Evolutionary conservation across 805 yeast genomes (phyloP).

Genomic region (Yamadazyma laniorum): DNA sequence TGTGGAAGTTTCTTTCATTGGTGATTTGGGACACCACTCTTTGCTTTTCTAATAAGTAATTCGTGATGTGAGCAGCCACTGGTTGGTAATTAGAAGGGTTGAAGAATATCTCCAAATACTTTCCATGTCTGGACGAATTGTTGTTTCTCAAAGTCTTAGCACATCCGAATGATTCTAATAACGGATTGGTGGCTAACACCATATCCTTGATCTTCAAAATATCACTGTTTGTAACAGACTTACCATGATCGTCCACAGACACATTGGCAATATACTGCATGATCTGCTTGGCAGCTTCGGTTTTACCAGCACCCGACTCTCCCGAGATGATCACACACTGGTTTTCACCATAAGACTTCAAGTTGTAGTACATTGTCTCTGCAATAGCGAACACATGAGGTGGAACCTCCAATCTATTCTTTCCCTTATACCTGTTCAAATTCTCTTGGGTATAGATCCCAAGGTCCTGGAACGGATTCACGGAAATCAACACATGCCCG

Average conservation of each 20-base stretch:
- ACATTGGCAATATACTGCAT: slow-evolving; percentile 96
- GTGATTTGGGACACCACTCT: slow-evolving; percentile 94
- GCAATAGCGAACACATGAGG: slow-evolving; percentile 99
- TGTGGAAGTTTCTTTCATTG: slow-evolving; percentile 94
- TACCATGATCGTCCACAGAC: slow-evolving; percentile 56
- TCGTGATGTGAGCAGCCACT: slow-evolving; percentile 92
- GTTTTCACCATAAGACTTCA: slow-evolving; percentile 89
- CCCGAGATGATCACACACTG: slow-evolving; percentile 98
- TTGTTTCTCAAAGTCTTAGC: slow-evolving; percentile 88
- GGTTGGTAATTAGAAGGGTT: slow-evolving; percentile 75
- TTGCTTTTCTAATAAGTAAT: slow-evolving; percentile 89
- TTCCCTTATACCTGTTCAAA: slow-evolving; percentile 77
- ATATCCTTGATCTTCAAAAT: slow-evolving; percentile 90
- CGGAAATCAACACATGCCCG: slow-evolving; percentile 92
- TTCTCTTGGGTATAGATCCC: slow-evolving; percentile 89
- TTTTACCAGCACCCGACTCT: slow-evolving; percentile 97
- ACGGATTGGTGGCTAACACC: slow-evolving; percentile 95
- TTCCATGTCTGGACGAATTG: slow-evolving; percentile 90
- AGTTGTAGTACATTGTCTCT: slow-evolving; percentile 91
- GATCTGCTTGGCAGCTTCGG: slow-evolving; percentile 96
- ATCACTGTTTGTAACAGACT: slow-evolving; percentile 21
- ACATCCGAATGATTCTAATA: slow-evolving; percentile 89
- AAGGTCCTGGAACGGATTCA: slow-evolving; percentile 92
- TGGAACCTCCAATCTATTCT: slow-evolving; percentile 92
- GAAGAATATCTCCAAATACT: slow-evolving; percentile 88